phyloP scores from a whole-genome alignment of 1,139 yeast species.

The Lizanozyma gosingica region DNA sequence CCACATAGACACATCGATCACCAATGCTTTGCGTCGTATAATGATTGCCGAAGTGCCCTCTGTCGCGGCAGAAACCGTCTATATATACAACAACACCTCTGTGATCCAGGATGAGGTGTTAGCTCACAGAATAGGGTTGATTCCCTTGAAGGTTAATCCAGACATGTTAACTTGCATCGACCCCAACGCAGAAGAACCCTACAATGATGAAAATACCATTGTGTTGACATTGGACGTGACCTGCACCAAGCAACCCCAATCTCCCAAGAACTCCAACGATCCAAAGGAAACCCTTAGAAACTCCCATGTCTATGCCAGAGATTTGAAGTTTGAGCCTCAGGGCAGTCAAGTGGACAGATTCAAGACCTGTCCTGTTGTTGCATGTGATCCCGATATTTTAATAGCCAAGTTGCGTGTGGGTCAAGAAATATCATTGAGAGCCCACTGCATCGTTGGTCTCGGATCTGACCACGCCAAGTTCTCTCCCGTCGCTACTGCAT shows the following conservation, averaged over 20 bases:
- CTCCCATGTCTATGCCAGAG: constrained; percentile 80
- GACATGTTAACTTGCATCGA: constrained; percentile 78
- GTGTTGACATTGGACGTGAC: constrained; percentile 73
- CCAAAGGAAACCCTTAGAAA: constrained; percentile 79
- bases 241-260: constrained; percentile 80
- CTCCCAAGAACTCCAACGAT: constrained; percentile 60
- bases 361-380: constrained; percentile 60
- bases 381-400: constrained; percentile 81
- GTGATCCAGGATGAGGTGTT: constrained; percentile 95
- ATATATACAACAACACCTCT: constrained; percentile 86
- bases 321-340: constrained; percentile 83
- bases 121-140: constrained; percentile 88
- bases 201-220: constrained; percentile 81
- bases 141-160: constrained; percentile 90
- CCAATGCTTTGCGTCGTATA: constrained; percentile 94
- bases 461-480: constrained; percentile 97
- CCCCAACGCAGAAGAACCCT: constrained; percentile 49
- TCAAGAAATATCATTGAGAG: constrained; percentile 85
- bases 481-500: constrained; percentile 95
- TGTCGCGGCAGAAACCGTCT: constrained; percentile 89
- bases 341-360: constrained; percentile 73
- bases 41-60: constrained; percentile 96
- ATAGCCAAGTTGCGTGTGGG: constrained; percentile 94
- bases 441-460: constrained; percentile 84
- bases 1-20: constrained; percentile 82